phyloP scores from a whole-genome alignment of 495 filamentous ascomycete species.

The Talaromyces wortmannii region DNA sequence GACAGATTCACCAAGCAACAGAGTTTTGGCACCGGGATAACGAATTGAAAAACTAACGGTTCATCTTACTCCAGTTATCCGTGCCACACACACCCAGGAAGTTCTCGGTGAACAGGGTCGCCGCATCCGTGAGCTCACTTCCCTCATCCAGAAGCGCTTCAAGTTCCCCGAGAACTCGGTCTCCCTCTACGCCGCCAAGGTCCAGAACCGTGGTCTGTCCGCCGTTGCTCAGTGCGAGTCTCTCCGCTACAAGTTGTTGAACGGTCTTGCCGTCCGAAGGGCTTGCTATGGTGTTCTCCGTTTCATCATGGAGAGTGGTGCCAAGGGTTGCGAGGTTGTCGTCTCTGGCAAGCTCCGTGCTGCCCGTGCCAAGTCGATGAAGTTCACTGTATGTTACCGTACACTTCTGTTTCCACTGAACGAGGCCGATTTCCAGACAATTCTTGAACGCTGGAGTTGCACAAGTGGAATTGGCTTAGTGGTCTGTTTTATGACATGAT shows the following conservation, averaged over 20 bases:
- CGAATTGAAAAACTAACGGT: constrained; percentile 11
- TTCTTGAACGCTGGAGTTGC: neutral
- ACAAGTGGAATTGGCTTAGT: neutral
- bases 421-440: neutral
- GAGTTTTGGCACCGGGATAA: constrained; percentile 1
- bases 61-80: constrained; percentile 59
- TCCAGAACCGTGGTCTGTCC: constrained; percentile 99
- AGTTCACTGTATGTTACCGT: constrained; percentile 79
- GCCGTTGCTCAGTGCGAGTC: constrained; percentile 99
- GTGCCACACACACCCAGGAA: constrained; percentile 99
- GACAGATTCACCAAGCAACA: constrained; percentile 3
- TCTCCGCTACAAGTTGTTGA: constrained; percentile 98
- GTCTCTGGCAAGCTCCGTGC: constrained; percentile 98
- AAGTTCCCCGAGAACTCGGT: constrained; percentile 99
- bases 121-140: constrained; percentile 99
- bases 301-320: constrained; percentile 99
- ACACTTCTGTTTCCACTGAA: neutral
- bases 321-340: constrained; percentile 99
- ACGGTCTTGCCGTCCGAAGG: constrained; percentile 93
- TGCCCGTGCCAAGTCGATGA: constrained; percentile 99
- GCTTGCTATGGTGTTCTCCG: constrained; percentile 99
- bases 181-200: constrained; percentile 99
- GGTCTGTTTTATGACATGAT: neutral
- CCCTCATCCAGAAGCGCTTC: constrained; percentile 99
- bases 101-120: constrained; percentile 99